phyloP scores from a whole-genome alignment of 2,329 filamentous ascomycete genomes.

The Pseudogymnoascus sp. region DNA sequence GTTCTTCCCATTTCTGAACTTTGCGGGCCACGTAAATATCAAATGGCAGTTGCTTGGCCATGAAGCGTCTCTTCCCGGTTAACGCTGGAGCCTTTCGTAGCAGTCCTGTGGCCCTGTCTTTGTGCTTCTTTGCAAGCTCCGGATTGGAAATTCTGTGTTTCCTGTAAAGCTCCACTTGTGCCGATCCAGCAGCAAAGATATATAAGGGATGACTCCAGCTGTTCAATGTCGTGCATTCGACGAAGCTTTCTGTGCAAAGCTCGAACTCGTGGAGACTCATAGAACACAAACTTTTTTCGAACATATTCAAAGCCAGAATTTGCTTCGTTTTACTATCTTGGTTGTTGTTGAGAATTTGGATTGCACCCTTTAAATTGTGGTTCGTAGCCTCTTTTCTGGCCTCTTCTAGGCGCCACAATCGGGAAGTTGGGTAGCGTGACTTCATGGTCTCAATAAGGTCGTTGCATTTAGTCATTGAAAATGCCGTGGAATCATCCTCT shows the following conservation, averaged over 20 bases:
- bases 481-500: conserved; percentile 53
- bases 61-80: conserved; percentile 79
- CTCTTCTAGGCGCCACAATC: conserved; percentile 84
- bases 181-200: conserved; percentile 75
- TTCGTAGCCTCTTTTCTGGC: conserved; percentile 65
- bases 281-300: conserved; percentile 70
- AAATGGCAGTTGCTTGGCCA: conserved; percentile 83
- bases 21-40: conserved; percentile 81
- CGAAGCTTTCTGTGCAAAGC: conserved; percentile 65
- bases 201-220: conserved; percentile 88
- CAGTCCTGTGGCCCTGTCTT: conserved; percentile 58
- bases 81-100: conserved; percentile 64
- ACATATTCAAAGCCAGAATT: conserved; percentile 74
- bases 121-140: conserved; percentile 46
- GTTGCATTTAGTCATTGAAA: conserved; percentile 61
- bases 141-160: conserved; percentile 39
- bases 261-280: conserved; percentile 75
- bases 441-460: conserved; percentile 67
- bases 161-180: conserved; percentile 76
- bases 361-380: conserved; percentile 56
- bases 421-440: conserved; percentile 67
- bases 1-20: conserved; percentile 77
- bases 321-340: conserved; percentile 72
- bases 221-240: conserved; percentile 69
- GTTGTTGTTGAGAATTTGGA: conserved; percentile 54